Evolutionary conservation across 768 basidiomycete species (phyloP), one percentile per base, ranked within the genome.

Genomic region (Boletus insuetus): DNA sequence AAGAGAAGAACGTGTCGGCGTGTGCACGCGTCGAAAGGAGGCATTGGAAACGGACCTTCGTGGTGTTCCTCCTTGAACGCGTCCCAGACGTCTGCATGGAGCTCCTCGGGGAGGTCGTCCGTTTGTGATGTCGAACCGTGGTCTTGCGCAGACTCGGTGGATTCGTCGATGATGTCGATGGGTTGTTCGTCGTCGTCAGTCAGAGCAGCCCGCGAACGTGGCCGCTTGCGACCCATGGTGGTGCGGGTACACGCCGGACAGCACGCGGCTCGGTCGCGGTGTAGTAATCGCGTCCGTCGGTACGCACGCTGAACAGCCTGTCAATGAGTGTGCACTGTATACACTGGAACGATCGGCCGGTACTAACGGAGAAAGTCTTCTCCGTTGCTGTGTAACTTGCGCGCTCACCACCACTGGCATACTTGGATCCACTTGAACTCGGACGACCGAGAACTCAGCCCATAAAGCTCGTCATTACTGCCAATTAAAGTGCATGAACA

Each of bases 21-120:
- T 42, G n/a, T 46, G 29, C 46, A 31, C 43, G 42, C 50, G 46
- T 40, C 42, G 38, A 19, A 19, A 29, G 14, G 45, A 35, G 7
- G 31, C 12, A 16, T 46, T 34, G 32, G 34, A 41, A 58, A 37
- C 77, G 46, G 41, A 86, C 91, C 82, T 80, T 91, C 91, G 67
- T 83, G 84, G 61, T 90, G 83, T 56, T 92, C 87, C 63, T 92
- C 91, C 64, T 82, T 81, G 66, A 92, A 81, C 38, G 82, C 74
- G 44, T 88, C 85, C 87, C 88, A 89, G 37, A 89, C 77, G 32
- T 83, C 83, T 35, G 34, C 34, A 35, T 35, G 12, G 55, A 74
- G 77, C 60, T 87, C 86, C 53, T 64, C 66, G 47, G 64, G 64
- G 6, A 31, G 54, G 41, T 52, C 62, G 19, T 53, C 54, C 2